Evolutionary conservation across 345 rosid genomes (phyloP), one percentile per base, ranked within the genome.

Genomic region (Linum tenue): DNA sequence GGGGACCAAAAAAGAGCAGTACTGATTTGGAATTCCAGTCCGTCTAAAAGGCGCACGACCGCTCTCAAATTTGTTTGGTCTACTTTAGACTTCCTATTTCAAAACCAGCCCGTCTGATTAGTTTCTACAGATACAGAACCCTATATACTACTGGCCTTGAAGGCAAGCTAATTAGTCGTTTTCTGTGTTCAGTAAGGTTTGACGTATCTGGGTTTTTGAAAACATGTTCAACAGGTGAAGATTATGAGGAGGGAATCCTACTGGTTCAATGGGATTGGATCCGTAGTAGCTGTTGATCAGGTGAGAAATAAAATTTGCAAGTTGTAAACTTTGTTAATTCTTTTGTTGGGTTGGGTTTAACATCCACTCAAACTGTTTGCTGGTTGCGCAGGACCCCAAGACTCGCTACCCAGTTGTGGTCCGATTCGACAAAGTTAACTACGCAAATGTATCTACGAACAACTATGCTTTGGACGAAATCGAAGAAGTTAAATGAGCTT

Each of bases 381-480:
- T 64, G 53, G n/a, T 0, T 60, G 36, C 35, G 72, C 80, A 92
- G 96, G 96, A 92, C 64, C 91, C 96, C 1, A 89, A 85, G 72
- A 76, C 84, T 2, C 74, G 87, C 43, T 92, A 92, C 72, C 98
- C 96, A 3, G 98, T 92, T 17, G 98, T 89, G 76, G 98, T 92
- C 72, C 84, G 96, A 73, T 89, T 92, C 78, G 51, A 82, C 64
- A 92, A 92, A 70, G 96, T 92, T 69, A 87, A 92, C 68, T 87
- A 87, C 62, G 98, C 91, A 2, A 92, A 86, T 78, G 86, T 92
- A 78, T 92, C 96, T 14, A 92, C 98, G 58, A 92, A 92, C 84
- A 89, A 89, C 84, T 92, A 89, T 15, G 89, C 96, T 31, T 72
- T 92, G 91, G 96, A 89, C 69, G 98, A 89, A 81, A 80, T 89